Conservation (phyloP, 148 eudicot genomes). For the Cornus suecica region DNA sequence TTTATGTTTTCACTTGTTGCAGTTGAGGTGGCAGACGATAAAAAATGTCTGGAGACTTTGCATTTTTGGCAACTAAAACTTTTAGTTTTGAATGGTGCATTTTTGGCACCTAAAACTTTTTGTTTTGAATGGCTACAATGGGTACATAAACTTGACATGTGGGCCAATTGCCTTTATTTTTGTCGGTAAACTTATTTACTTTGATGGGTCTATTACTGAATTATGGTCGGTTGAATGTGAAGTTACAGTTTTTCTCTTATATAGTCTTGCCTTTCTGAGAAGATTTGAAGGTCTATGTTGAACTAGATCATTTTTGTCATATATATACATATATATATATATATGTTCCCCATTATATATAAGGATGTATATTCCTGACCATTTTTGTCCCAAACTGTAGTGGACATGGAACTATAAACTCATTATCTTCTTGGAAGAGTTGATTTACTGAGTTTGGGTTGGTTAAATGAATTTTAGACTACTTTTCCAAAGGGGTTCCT, state of each 20-base stretch:
- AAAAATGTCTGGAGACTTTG: not conserved
- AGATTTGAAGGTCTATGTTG: not conserved
- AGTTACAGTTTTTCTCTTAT: too few species aligned
- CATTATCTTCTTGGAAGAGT: too few species aligned
- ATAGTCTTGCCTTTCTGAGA: not conserved
- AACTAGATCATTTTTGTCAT: not conserved
- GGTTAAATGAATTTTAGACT: too few species aligned
- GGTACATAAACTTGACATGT: not conserved
- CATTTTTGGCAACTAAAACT: not conserved
- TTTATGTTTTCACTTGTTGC: not conserved
- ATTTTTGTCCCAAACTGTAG: too few species aligned
- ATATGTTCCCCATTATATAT: not conserved
- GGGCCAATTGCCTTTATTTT: constrained; percentile 1
- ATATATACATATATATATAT: too few species aligned
- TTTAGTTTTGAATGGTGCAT: too few species aligned
- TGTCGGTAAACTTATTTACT: not conserved
- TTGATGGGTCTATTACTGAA: not conserved
- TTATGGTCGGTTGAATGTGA: not conserved
- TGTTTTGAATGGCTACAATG: not conserved
- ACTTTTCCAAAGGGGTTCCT: too few species aligned
- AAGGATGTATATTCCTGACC: too few species aligned
- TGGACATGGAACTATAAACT: too few species aligned
- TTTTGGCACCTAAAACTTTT: not conserved
- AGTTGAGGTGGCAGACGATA: not conserved
- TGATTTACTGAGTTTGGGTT: too few species aligned